A percentile compares a stretch with the other conserved stretches of the same genome.
Conservation (phyloP, 1,284 basidiomycete species). For the Ustilago shanxiensis region DNA sequence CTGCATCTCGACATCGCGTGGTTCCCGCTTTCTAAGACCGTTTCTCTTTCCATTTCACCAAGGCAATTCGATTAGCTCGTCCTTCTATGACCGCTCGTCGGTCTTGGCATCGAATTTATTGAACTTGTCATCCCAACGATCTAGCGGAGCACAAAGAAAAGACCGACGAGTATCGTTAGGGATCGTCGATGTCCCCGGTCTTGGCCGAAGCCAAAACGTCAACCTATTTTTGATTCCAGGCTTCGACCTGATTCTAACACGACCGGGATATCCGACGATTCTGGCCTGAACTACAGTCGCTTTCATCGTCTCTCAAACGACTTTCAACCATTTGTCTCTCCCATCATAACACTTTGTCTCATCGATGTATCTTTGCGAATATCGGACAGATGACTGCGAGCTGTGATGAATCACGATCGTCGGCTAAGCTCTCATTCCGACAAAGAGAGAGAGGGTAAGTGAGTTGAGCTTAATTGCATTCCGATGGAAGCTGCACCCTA, state of each 20-base stretch:
- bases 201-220: not conserved
- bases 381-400: too few relatives aligned
- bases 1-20: not conserved
- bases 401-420: too few relatives aligned
- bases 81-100: not conserved
- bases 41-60: not conserved
- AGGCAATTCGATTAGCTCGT: not conserved
- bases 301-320: not conserved
- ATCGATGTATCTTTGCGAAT: too few relatives aligned
- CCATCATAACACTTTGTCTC: not conserved
- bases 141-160: not conserved
- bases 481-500: not conserved
- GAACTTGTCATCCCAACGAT: not conserved
- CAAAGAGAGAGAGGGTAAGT: not conserved
- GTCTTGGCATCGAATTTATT: conserved; percentile 4
- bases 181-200: not conserved
- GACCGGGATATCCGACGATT: conserved; percentile 14
- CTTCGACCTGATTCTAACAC: not conserved
- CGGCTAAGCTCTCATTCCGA: not conserved
- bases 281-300: not conserved
- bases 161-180: not conserved
- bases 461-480: conserved; percentile 8
- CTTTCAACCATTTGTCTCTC: not conserved
- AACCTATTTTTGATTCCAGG: too few relatives aligned
- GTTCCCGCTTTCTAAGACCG: not conserved